Evolutionary conservation across 257 asterid species (phyloP).

Genomic region (Marsdenia floribunda): DNA sequence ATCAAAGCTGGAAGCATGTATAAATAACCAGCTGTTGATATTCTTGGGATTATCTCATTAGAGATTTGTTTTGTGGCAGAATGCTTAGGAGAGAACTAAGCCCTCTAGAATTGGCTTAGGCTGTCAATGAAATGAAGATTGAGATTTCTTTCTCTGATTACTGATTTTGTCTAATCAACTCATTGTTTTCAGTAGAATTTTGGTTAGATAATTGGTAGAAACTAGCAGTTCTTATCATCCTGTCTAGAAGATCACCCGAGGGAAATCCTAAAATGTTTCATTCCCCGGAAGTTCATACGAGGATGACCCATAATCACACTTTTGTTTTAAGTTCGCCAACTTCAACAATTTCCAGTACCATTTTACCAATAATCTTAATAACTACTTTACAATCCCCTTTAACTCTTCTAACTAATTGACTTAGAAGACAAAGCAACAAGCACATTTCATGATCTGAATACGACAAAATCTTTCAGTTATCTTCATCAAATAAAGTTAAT

Average conservation of each 20-base stretch:
- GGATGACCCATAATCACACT: not conserved
- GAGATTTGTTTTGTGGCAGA: no score
- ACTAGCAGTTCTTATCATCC: no score
- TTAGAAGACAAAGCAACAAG: not conserved
- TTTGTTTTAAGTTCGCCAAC: not conserved
- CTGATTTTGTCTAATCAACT: no score
- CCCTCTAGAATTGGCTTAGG: no score
- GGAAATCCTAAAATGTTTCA: not conserved
- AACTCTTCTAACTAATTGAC: not conserved
- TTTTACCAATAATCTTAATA: not conserved
- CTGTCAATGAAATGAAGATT: no score
- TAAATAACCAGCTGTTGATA: no score
- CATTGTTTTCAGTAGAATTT: no score
- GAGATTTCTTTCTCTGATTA: no score
- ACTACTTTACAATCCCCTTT: not conserved
- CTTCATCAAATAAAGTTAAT: not conserved
- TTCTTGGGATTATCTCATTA: no score
- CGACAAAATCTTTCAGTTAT: not conserved
- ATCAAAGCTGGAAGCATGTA: no score
- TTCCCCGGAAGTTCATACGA: not conserved
- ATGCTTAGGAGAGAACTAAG: no score
- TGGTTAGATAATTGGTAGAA: no score
- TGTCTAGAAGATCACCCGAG: not conserved
- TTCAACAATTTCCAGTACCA: not conserved
- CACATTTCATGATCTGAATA: not conserved